Conservation (phyloP, 768 basidiomycete species). For the Arthromyces matolae region DNA sequence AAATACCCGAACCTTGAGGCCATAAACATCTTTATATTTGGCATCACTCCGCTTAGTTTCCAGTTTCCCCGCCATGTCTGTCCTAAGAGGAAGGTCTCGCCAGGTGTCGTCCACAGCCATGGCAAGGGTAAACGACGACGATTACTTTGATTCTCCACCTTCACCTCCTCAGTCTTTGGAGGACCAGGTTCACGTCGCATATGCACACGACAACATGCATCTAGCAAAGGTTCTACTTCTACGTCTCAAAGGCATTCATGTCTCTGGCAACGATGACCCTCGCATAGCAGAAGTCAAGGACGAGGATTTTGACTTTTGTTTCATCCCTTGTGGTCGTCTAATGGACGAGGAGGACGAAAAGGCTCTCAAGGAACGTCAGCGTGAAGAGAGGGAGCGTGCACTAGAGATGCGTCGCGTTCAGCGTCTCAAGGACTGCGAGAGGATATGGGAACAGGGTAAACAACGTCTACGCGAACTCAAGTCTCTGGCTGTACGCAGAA, state of each 20-base stretch:
- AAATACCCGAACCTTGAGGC: constrained; percentile 17
- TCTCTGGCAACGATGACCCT: constrained; percentile 56
- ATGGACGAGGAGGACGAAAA: constrained; percentile 41
- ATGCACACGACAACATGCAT: constrained; percentile 63
- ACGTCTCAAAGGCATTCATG: constrained; percentile 58
- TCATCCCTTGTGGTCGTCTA: constrained; percentile 39
- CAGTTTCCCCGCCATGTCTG: constrained; percentile 12
- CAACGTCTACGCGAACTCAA: constrained; percentile 37
- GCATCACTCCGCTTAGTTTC: constrained; percentile 6
- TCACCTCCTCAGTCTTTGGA: constrained; percentile 45
- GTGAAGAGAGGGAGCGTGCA: constrained; percentile 29
- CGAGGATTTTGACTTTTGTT: constrained; percentile 47
- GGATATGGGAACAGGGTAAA: constrained; percentile 47
- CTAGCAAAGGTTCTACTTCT: constrained; percentile 63
- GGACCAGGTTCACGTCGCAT: constrained; percentile 65
- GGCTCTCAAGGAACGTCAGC: constrained; percentile 23
- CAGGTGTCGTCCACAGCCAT: constrained; percentile 39
- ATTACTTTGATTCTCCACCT: constrained; percentile 46
- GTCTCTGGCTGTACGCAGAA: constrained; percentile 27
- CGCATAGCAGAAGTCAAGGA: constrained; percentile 58
- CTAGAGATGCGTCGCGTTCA: constrained; percentile 36
- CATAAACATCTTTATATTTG: constrained; percentile 12
- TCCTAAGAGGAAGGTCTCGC: constrained; percentile 24
- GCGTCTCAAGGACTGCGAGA: constrained; percentile 42
- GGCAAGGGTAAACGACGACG: constrained; percentile 39